These are phyloP conservation scores for Talaromyces sp. DNA, from an alignment of 2,329 filamentous ascomycete genomes.

Conservation along the genomic window DNA sequence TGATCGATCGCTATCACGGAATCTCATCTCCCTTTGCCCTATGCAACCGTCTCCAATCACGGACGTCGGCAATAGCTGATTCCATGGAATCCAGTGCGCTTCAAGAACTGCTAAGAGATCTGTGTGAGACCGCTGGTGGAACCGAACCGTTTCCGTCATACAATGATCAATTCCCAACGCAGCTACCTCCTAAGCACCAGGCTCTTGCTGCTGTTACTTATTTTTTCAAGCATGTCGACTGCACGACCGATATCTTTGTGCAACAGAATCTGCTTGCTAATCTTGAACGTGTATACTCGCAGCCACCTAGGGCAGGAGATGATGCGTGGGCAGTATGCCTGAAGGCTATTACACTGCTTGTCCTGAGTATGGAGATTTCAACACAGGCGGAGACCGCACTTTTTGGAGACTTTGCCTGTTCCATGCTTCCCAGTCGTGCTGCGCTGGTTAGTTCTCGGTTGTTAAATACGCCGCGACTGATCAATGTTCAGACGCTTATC, in stretches of 20 bases:
- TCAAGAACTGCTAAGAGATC: background rate
- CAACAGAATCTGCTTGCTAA: conserved; percentile 9
- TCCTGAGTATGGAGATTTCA: conserved; percentile 13
- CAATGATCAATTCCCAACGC: background rate
- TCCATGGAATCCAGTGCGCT: background rate
- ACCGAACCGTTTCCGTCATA: background rate
- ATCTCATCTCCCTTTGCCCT: conserved; percentile 14
- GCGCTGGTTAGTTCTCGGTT: conserved; percentile 13
- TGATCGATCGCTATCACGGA: conserved; percentile 17
- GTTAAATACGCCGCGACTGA: conserved; percentile 14
- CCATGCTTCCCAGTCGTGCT: conserved; percentile 13
- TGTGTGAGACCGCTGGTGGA: background rate
- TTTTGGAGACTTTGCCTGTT: conserved; percentile 13
- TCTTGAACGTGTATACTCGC: conserved; percentile 15
- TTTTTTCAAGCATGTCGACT: conserved; percentile 17
- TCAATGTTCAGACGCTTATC: conserved; percentile 15
- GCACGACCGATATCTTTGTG: conserved; percentile 16
- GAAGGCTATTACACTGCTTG: conserved; percentile 15
- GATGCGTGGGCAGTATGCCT: conserved; percentile 17
- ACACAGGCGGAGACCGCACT: conserved; percentile 9
- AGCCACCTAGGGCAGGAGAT: conserved; percentile 3
- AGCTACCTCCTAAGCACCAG: conserved; percentile 17
- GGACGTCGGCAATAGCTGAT: background rate
- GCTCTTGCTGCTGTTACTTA: conserved; percentile 11
- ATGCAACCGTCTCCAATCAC: conserved; percentile 12